Percentiles rank a stretch among this genome's conserved stretches.
Evolutionary conservation across 2,329 filamentous ascomycete species (phyloP).

Genomic region (Salinomyces thailandicus): DNA sequence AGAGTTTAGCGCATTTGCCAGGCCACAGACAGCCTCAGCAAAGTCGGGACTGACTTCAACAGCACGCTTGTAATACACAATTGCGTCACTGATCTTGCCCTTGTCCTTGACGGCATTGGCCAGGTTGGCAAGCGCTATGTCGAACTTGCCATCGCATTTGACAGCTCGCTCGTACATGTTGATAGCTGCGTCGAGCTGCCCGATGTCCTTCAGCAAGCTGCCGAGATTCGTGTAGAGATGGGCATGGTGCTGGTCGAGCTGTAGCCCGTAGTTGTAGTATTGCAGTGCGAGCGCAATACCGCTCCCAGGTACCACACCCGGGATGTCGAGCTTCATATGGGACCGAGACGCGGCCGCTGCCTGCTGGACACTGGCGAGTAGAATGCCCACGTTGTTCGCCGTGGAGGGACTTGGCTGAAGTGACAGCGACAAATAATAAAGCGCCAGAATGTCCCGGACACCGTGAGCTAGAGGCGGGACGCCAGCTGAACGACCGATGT

Average conservation of each 20-base stretch:
- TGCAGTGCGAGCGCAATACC: constrained; percentile 78
- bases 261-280: constrained; percentile 91
- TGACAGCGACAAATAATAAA: constrained; percentile 92
- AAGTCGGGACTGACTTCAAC: constrained; percentile 90
- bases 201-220: constrained; percentile 90
- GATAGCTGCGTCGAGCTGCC: constrained; percentile 82
- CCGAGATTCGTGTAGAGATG: constrained; percentile 95
- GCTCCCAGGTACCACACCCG: constrained; percentile 74
- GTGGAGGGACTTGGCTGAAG: constrained; percentile 94
- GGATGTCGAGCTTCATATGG: constrained; percentile 39
- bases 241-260: constrained; percentile 77
- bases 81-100: constrained; percentile 83
- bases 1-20: constrained; percentile 90
- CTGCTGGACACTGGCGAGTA: constrained; percentile 90
- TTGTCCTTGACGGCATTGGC: constrained; percentile 98
- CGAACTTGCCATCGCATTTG: constrained; percentile 82
- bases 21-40: constrained; percentile 89
- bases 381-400: constrained; percentile 93
- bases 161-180: constrained; percentile 97
- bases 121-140: constrained; percentile 91
- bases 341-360: constrained; percentile 27
- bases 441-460: constrained; percentile 81
- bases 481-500: constrained; percentile 40
- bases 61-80: constrained; percentile 80
- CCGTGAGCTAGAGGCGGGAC: constrained; percentile 47